phyloP scores from a whole-genome alignment of 2,329 filamentous ascomycete species.

The Colletotrichum spinosum region DNA sequence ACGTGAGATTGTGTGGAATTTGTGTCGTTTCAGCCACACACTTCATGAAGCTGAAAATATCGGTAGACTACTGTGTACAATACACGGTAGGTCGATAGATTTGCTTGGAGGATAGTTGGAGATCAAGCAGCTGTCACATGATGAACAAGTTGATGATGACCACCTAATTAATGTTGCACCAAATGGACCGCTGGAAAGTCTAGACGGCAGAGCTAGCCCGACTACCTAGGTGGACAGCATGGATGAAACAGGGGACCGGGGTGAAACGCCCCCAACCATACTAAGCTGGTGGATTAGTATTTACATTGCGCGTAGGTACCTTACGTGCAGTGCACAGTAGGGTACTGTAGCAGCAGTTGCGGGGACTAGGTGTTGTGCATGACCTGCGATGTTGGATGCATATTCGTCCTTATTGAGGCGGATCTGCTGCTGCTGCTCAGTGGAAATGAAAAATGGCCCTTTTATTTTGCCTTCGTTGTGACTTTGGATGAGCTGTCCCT shows the following conservation, averaged over 20 bases:
- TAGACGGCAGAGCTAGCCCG: conserved; percentile 23
- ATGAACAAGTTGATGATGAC: neutral
- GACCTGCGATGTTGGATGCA: conserved; percentile 30
- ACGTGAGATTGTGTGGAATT: neutral
- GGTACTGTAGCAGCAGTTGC: neutral
- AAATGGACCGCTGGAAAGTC: neutral
- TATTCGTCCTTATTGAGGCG: conserved; percentile 19
- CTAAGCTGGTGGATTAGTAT: neutral
- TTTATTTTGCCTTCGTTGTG: conserved; percentile 9
- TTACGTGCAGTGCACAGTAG: neutral
- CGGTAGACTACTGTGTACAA: too few species aligned
- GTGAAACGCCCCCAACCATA: conserved; percentile 27
- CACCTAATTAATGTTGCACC: neutral
- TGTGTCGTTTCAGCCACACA: neutral
- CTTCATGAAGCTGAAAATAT: too few species aligned
- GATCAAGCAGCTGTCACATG: neutral
- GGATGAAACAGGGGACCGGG: conserved; percentile 29
- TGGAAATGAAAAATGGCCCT: neutral
- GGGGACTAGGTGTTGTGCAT: conserved; percentile 28
- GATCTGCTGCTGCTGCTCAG: conserved; percentile 1
- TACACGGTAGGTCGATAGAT: too few species aligned
- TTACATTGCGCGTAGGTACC: neutral
- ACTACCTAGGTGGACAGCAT: conserved; percentile 5
- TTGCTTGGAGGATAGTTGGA: too few species aligned
- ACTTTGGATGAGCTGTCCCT: neutral